These are phyloP conservation scores for Thelephora aurantiotincta DNA, from an alignment of 768 basidiomycete genomes.

Conservation along the genomic window DNA sequence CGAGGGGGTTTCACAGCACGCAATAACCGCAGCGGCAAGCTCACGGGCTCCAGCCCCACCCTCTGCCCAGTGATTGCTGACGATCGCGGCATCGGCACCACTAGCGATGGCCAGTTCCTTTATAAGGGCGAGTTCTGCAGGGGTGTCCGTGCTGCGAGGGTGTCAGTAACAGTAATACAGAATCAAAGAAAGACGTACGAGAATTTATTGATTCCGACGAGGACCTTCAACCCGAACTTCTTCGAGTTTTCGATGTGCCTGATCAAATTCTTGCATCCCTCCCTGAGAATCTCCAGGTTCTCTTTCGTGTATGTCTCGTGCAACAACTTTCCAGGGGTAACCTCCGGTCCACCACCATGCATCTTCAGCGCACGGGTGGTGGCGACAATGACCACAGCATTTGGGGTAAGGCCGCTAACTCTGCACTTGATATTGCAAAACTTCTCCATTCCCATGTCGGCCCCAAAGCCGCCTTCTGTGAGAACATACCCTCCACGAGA, in stretches of 20 bases:
- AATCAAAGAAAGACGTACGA: conserved; percentile 39
- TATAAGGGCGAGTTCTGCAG: conserved; percentile 78
- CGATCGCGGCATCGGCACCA: conserved; percentile 89
- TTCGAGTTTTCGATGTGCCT: conserved; percentile 90
- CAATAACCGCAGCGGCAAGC: conserved; percentile 86
- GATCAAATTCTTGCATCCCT: conserved; percentile 85
- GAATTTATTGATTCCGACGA: conserved; percentile 93
- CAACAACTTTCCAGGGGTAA: conserved; percentile 88
- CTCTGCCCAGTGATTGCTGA: conserved; percentile 96
- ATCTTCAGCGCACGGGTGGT: conserved; percentile 97
- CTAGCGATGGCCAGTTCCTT: conserved; percentile 65
- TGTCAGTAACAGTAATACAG: background rate
- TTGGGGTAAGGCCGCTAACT: conserved; percentile 80
- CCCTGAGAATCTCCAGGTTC: conserved; percentile 76
- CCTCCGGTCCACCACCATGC: conserved; percentile 97
- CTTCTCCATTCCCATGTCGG: conserved; percentile 99
- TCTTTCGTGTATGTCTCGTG: conserved; percentile 91
- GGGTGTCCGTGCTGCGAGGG: conserved; percentile 61
- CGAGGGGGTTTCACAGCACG: conserved; percentile 69
- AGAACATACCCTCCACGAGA: conserved; percentile 87
- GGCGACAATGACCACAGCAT: conserved; percentile 91
- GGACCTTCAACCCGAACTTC: conserved; percentile 93
- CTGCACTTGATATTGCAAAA: conserved; percentile 99
- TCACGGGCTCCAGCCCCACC: conserved; percentile 84
- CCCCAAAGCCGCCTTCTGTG: conserved; percentile 97